Conservation (phyloP, 139 green algal genomes). For the Ulvella scutata region DNA sequence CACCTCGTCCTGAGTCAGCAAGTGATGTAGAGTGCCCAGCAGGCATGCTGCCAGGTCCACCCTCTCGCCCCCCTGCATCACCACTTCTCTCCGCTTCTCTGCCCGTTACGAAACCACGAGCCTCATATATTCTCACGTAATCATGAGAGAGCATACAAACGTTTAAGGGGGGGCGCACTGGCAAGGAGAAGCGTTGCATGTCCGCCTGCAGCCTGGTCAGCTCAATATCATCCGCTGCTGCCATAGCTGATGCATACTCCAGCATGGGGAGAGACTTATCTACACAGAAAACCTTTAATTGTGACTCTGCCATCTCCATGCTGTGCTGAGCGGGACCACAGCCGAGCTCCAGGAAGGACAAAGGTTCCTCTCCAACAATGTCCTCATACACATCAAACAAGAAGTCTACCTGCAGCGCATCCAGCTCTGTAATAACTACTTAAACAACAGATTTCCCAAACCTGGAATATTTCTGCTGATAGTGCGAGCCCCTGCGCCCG, state of each 20-base stretch:
- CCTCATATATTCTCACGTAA: not conserved
- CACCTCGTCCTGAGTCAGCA: constrained; percentile 19
- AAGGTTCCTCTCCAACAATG: not conserved
- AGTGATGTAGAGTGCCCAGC: constrained; percentile 26
- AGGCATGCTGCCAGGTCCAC: constrained; percentile 27
- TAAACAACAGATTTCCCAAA: not conserved
- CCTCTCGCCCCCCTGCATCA: not conserved
- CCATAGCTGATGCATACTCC: constrained; percentile 9
- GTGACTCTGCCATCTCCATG: constrained; percentile 14
- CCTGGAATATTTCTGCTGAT: not conserved
- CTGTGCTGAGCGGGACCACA: constrained; percentile 24
- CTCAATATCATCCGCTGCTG: not conserved
- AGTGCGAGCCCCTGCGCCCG: not conserved
- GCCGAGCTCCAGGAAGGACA: constrained; percentile 22
- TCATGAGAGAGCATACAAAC: not conserved
- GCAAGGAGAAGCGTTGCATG: constrained; percentile 12
- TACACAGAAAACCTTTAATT: constrained; percentile 11
- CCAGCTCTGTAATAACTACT: not conserved
- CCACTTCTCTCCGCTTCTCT: not conserved
- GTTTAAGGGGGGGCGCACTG: not conserved
- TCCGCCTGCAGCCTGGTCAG: constrained; percentile 17
- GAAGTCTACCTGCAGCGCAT: constrained; percentile 16
- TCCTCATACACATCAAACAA: constrained; percentile 16
- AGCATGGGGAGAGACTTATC: constrained; percentile 20
- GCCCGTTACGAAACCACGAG: not conserved